Conservation (phyloP, 805 yeast genomes). For the Metschnikowia dekortorum region DNA sequence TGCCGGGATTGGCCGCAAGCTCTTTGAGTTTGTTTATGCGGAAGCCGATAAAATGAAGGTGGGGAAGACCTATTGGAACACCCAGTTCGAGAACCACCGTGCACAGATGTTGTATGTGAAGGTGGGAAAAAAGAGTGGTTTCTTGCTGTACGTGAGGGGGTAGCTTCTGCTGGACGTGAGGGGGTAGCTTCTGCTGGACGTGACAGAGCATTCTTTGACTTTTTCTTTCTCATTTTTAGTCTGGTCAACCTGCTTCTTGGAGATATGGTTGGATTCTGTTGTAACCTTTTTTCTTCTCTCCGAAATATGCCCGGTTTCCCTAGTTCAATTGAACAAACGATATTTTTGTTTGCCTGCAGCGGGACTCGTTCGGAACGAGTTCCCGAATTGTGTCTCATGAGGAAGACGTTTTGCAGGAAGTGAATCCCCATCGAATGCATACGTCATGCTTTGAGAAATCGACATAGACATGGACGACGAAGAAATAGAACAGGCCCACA, state of each 20-base stretch:
- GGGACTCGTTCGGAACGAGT: no score
- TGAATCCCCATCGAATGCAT: no score
- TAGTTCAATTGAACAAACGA: no score
- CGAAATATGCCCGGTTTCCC: no score
- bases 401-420: no score
- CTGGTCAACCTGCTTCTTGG: no score
- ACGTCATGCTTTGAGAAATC: slow-evolving; percentile 22
- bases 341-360: no score
- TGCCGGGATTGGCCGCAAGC: slow-evolving; percentile 44
- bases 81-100: slow-evolving; percentile 50
- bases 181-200: not conserved
- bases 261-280: no score
- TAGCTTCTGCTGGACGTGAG: slow-evolving; percentile 21
- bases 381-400: no score
- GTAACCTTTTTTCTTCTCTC: no score
- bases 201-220: no score
- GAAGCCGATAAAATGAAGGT: slow-evolving; percentile 43
- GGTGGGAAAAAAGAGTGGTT: slow-evolving; percentile 42
- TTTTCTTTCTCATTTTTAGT: no score
- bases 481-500: slow-evolving; percentile 58
- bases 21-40: slow-evolving; percentile 46
- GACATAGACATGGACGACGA: slow-evolving; percentile 59
- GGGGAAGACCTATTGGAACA: slow-evolving; percentile 48
- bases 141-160: slow-evolving; percentile 28
- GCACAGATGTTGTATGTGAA: slow-evolving; percentile 54